These are phyloP conservation scores for Mariannaea sp. DNA, from an alignment of 2,329 filamentous ascomycete genomes.

Conservation along the genomic window DNA sequence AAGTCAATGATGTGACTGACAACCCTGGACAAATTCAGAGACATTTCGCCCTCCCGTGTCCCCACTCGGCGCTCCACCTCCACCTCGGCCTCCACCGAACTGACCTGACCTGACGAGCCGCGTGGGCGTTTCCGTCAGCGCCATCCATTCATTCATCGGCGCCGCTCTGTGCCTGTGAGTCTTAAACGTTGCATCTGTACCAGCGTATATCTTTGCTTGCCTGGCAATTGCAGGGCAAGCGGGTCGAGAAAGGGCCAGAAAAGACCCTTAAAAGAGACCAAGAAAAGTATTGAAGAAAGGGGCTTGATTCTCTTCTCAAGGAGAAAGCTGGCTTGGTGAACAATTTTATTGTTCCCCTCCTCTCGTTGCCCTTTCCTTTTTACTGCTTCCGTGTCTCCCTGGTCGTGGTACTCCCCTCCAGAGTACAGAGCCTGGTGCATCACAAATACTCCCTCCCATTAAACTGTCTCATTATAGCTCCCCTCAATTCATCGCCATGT, in stretches of 20 bases:
- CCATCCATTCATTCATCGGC: not conserved
- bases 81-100: conserved; percentile 13
- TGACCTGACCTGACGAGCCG: conserved; percentile 19
- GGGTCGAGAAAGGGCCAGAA: not conserved
- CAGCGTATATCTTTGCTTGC: conserved; percentile 11
- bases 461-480: conserved; percentile 15
- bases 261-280: not conserved
- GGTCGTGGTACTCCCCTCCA: too few relatives aligned
- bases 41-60: not conserved
- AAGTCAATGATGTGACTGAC: conserved; percentile 3
- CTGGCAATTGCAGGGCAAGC: conserved; percentile 13
- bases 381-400: not conserved
- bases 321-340: not conserved
- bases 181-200: too few relatives aligned
- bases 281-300: not conserved
- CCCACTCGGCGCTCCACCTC: conserved; percentile 7
- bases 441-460: not conserved
- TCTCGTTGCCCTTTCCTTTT: not conserved
- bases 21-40: not conserved
- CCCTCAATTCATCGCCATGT: conserved; percentile 26
- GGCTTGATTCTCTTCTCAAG: not conserved
- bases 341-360: not conserved
- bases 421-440: not conserved
- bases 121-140: conserved; percentile 6
- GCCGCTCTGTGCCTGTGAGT: conserved; percentile 11